Evolutionary conservation across 495 filamentous ascomycete genomes (phyloP), one percentile per base, ranked within the genome.

Genomic region (Glutinoglossum americanum): DNA sequence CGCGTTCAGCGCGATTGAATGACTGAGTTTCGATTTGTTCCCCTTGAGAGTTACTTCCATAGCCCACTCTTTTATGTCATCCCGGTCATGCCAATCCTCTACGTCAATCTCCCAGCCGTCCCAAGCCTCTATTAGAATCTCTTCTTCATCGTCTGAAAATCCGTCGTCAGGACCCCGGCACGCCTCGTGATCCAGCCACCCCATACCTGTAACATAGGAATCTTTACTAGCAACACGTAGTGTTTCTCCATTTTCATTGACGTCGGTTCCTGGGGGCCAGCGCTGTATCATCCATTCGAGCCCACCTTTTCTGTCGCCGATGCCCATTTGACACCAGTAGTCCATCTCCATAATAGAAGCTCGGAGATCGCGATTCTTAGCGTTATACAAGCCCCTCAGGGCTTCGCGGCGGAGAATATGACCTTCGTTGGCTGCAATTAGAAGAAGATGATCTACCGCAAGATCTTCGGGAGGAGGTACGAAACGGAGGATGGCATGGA

Each of bases 321-420:
- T 79, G 0, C 80, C 89, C 68, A 97, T 88, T 68, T 96, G 92
- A 63, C 93, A 97, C 88, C 88, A 96, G 67, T 92, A 94, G 61
- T 94, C 80, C 11, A 99, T 73, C 54, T 99, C 87, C 59, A 77
- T 83, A n/a, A 97, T 79, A 0, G 81, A 80, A 28, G 80, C 85
- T 23, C 93, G 80, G 21, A 99, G 71, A 65, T 97, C 92, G 47
- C 74, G 67, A 1, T 73, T 63, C 27, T 81, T 80, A 0, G 79
- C 76, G 48, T 74, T 68, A 62, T 88, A 95, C 2, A 99, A 76
- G 39, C 74, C 70, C 57, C 74, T 71, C 1, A 92, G 74, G 0
- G 85, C 79, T 7, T 79, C 69, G 28, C 87, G 74, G 44, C 76
- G 64, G 11, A 99, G 71, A 6, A 87, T 69, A 68, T 99, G 93